These are phyloP conservation scores for Cercospora zeae-maydis DNA, from an alignment of 2,329 filamentous ascomycete species.

Conservation along the genomic window DNA sequence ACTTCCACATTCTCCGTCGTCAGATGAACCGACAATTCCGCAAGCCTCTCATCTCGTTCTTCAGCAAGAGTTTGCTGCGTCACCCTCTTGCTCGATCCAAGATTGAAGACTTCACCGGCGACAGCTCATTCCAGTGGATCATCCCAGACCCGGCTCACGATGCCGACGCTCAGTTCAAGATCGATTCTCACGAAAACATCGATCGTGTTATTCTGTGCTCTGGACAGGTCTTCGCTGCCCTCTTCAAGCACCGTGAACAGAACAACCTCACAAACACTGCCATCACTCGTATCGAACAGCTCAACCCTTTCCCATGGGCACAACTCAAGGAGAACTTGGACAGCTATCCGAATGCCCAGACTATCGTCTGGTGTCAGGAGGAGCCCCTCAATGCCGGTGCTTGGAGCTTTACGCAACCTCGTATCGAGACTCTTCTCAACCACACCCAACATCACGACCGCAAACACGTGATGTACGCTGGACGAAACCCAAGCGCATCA, in stretches of 20 bases:
- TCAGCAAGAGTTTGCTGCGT: slow-evolving; percentile 93
- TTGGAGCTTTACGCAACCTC: slow-evolving; percentile 95
- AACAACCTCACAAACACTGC: slow-evolving; percentile 86
- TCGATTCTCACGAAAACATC: slow-evolving; percentile 79
- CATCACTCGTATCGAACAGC: slow-evolving; percentile 92
- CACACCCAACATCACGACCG: slow-evolving; percentile 87
- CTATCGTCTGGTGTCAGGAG: slow-evolving; percentile 95
- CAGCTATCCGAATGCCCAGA: slow-evolving; percentile 94
- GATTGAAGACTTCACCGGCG: slow-evolving; percentile 85
- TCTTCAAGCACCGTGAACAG: slow-evolving; percentile 85
- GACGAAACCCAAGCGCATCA: slow-evolving; percentile 85
- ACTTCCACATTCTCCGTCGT: slow-evolving; percentile 93
- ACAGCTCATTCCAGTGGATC: slow-evolving; percentile 95
- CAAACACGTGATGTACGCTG: slow-evolving; percentile 96
- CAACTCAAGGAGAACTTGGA: slow-evolving; percentile 96
- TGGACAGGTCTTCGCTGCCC: slow-evolving; percentile 87
- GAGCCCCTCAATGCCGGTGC: slow-evolving; percentile 96
- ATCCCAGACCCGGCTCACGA: slow-evolving; percentile 86
- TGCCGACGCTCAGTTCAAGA: slow-evolving; percentile 54
- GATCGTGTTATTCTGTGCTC: slow-evolving; percentile 92
- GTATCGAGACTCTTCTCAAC: slow-evolving; percentile 94
- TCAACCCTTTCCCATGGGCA: slow-evolving; percentile 98
- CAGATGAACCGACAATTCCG: slow-evolving; percentile 99
- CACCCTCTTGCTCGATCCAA: slow-evolving; percentile 87
- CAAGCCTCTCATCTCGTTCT: slow-evolving; percentile 97